Percentiles rank a stretch among this genome's conserved stretches.
Conservation (phyloP, 2,329 filamentous ascomycete species). For the Ophiocordyceps camponoti-rufipedis region DNA sequence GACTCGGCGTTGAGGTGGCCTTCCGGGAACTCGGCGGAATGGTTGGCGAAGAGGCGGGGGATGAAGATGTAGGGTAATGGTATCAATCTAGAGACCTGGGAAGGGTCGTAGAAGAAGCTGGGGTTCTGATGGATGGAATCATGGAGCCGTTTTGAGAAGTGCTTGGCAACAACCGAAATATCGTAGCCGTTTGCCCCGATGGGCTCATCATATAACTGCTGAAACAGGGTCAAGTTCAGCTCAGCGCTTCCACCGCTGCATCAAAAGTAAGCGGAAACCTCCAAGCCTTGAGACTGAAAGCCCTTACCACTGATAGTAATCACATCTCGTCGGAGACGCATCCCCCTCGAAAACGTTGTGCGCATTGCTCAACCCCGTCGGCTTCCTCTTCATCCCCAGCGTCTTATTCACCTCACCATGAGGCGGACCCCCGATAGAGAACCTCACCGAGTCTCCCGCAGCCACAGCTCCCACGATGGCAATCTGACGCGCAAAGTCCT, state of each 20-base stretch:
- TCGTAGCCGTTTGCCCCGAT: conserved; percentile 12
- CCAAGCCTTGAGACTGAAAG: no score
- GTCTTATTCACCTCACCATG: not conserved
- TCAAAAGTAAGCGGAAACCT: no score
- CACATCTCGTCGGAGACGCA: conserved; percentile 1
- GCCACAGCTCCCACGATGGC: not conserved
- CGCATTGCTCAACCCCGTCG: not conserved
- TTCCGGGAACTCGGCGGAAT: conserved; percentile 19
- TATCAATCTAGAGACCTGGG: conserved; percentile 23
- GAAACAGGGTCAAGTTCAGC: conserved; percentile 7
- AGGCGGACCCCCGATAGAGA: conserved; percentile 2
- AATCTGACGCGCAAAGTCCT: not conserved
- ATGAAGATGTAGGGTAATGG: conserved; percentile 28
- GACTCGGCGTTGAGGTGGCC: conserved; percentile 7
- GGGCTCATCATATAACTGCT: conserved; percentile 22
- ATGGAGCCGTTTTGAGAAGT: not conserved
- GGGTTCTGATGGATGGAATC: conserved; percentile 29
- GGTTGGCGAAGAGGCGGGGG: conserved; percentile 22
- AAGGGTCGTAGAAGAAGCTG: conserved; percentile 32
- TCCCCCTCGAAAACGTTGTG: conserved; percentile 8
- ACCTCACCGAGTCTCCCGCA: conserved; percentile 2
- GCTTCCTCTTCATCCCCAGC: not conserved
- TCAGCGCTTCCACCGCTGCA: conserved; percentile 1
- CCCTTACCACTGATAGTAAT: conserved; percentile 1
- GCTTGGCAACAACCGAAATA: not conserved